Conservation (phyloP, 2,329 filamentous ascomycete species). For the Knufia fluminis region DNA sequence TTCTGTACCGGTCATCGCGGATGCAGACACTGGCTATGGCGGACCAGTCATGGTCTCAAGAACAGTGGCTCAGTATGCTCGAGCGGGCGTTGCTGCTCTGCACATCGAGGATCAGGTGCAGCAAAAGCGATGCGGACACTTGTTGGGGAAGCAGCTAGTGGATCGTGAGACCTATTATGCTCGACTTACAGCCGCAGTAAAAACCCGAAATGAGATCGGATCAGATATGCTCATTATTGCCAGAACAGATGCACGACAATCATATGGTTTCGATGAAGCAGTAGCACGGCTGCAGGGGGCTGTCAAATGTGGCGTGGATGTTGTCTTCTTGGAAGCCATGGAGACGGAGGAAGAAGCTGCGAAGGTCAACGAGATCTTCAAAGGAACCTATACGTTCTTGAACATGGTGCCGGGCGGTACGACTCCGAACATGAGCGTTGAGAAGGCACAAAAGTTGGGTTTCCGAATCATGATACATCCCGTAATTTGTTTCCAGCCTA, state of each 20-base stretch:
- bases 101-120: slow-evolving; percentile 45
- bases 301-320: slow-evolving; percentile 33
- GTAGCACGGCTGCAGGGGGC: slow-evolving; percentile 32
- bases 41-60: slow-evolving; percentile 42
- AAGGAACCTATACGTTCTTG: slow-evolving; percentile 33
- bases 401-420: slow-evolving; percentile 38
- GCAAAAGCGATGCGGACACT: slow-evolving; percentile 35
- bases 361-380: slow-evolving; percentile 29
- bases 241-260: slow-evolving; percentile 31
- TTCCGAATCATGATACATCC: slow-evolving; percentile 38
- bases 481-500: slow-evolving; percentile 32
- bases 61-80: slow-evolving; percentile 42
- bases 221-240: slow-evolving; percentile 39
- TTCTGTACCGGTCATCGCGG: slow-evolving; percentile 42
- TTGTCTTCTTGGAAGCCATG: slow-evolving; percentile 35
- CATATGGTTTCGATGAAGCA: slow-evolving; percentile 33
- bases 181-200: slow-evolving; percentile 32
- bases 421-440: slow-evolving; percentile 31
- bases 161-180: slow-evolving; percentile 28
- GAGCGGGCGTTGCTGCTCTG: slow-evolving; percentile 46
- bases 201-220: slow-evolving; percentile 29
- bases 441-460: slow-evolving; percentile 32
- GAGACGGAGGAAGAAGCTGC: slow-evolving; percentile 31
- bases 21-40: slow-evolving; percentile 46
- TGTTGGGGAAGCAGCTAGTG: slow-evolving; percentile 33